A percentile compares a stretch with the other conserved stretches of the same genome.
phyloP scores from a whole-genome alignment of 352 stramenopile species.

The Phytophthora pistaciae region DNA sequence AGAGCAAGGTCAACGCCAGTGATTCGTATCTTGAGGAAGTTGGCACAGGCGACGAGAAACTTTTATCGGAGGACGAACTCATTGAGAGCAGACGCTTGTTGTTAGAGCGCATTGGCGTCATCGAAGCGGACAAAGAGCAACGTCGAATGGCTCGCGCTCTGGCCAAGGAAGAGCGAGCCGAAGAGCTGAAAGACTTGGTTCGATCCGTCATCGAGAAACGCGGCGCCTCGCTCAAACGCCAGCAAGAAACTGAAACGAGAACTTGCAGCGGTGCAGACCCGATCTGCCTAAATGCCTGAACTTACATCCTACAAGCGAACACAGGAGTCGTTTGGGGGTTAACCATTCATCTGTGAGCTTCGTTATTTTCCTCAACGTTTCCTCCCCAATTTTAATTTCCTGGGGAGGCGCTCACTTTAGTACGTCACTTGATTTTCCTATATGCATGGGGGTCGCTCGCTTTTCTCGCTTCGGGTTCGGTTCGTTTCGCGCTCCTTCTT shows the following conservation, averaged over 20 bases:
- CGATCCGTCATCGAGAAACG: conserved; percentile 48
- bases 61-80: conserved; percentile 39
- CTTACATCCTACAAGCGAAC: neutral
- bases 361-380: conserved; percentile 48
- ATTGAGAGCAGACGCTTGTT: conserved; percentile 37
- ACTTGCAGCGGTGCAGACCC: conserved; percentile 27
- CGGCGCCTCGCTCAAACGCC: conserved; percentile 39
- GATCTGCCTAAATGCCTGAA: conserved; percentile 22
- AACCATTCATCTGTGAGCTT: conserved; percentile 52
- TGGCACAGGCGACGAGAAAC: conserved; percentile 13
- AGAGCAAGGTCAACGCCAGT: conserved; percentile 16
- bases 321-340: neutral
- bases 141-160: conserved; percentile 32
- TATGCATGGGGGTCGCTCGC: conserved; percentile 30
- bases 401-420: conserved; percentile 50
- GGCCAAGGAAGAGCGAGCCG: conserved; percentile 45
- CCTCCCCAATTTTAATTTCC: conserved; percentile 47
- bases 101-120: conserved; percentile 35
- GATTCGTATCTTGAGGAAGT: conserved; percentile 29
- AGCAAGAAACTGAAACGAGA: conserved; percentile 41
- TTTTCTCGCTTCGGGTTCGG: conserved; percentile 6
- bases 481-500: conserved; percentile 13
- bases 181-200: conserved; percentile 42
- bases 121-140: conserved; percentile 38
- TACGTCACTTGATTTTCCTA: conserved; percentile 52